Evolutionary conservation across 225 moss, liverwort and hornwort species (phyloP), one percentile per base, ranked within the genome.

Genomic region (Antitrichia curtipendula): DNA sequence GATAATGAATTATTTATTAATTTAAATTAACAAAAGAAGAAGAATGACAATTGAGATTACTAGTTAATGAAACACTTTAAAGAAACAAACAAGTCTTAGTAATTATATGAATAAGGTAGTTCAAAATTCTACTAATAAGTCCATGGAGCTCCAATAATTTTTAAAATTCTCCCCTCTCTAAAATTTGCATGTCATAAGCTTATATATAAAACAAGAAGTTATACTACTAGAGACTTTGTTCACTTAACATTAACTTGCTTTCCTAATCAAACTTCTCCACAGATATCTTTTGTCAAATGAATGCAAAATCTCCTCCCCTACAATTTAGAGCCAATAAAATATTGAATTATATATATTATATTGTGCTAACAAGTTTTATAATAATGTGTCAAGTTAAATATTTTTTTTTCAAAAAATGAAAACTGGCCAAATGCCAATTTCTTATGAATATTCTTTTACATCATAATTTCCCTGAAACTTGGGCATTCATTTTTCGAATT

Each of bases 171-270:
- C 4, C 2, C 19, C 16, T 73, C 1, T 47, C 4, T 73, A 11
- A 73, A 31, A 47, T 73, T 18, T 47, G 12, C 2, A 47, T 19
- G 6, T 13, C 32, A 74, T 12, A 49, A 32, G 31, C 8, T 73
- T 31, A 19, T 12, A 73, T 31, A 73, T 72, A 49, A 7, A 71
- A 8, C 3, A 15, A 70, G 3, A 70, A 14, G 40, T 8, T 9
- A 41, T 9, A 7, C 47, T 19, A 47, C 1, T 0, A 1, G 4
- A 47, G 3, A 6, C 16, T 19, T 1, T 43, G 3, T 16, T 2
- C 0, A 9, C 27, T 3, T 27, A 16, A 71, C 43, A 71, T 47
- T 73, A 18, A 3, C 7, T 73, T 47, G 2, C 11, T 29, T 72
- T 45, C 18, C 4, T 7, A 29, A 0, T 17, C 4, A 22, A 41